Conservation (phyloP, 257 asterid genomes). For the Schizonepeta tenuifolia region DNA sequence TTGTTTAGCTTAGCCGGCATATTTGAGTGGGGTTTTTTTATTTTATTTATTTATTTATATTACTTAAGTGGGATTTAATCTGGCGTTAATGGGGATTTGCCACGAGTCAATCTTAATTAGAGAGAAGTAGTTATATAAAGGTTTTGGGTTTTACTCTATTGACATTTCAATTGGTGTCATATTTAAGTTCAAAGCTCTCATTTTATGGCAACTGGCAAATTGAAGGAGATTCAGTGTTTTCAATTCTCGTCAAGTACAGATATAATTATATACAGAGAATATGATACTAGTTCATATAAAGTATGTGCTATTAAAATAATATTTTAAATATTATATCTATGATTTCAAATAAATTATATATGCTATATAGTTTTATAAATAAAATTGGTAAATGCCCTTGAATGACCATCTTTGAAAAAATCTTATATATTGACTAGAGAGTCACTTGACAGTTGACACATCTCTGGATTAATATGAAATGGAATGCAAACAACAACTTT, state of each 20-base stretch:
- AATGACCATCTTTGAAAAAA: not conserved
- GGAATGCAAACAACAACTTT: not conserved
- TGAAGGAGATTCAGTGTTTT: not conserved
- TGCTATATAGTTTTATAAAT: not conserved
- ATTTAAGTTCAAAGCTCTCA: not conserved
- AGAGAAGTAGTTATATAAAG: constrained; percentile 17
- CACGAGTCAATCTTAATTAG: constrained; percentile 43
- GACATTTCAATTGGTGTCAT: not conserved
- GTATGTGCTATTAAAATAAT: not conserved
- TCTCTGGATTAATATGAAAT: not conserved
- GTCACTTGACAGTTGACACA: no score
- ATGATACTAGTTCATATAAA: not conserved
- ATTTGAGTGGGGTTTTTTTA: constrained; percentile 31
- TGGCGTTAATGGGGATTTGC: constrained; percentile 34
- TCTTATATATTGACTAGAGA: not conserved
- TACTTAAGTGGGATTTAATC: constrained; percentile 28
- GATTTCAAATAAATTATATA: no score
- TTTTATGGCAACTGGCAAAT: constrained; percentile 26
- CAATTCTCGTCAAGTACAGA: not conserved
- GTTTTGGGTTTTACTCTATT: constrained; percentile 9
- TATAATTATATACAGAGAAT: not conserved
- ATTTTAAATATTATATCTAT: no score
- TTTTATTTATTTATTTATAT: not conserved
- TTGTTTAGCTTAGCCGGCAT: constrained; percentile 71
- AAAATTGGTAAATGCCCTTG: not conserved